A percentile compares a stretch with the other conserved stretches of the same genome.
phyloP scores from a whole-genome alignment of 2,329 filamentous ascomycete species.

The Fusarium nisikadoi region DNA sequence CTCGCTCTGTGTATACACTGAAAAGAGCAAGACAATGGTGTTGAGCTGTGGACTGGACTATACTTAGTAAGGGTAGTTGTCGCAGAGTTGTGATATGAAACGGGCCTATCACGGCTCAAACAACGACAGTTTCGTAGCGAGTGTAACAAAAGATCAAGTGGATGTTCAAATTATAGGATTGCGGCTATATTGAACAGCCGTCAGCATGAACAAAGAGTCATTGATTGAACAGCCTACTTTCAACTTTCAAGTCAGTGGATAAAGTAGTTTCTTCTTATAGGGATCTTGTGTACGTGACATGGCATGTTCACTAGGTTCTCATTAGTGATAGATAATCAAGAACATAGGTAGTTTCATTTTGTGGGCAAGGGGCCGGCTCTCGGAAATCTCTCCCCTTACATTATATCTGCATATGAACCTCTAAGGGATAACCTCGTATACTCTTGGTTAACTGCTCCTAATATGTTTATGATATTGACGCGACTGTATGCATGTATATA shows the following conservation, averaged over 20 bases:
- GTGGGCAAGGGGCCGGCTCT: not conserved
- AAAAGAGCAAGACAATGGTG: not conserved
- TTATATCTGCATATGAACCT: not conserved
- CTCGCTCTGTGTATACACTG: not conserved
- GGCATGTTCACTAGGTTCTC: not conserved
- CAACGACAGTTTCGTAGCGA: constrained; percentile 1
- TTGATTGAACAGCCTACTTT: not conserved
- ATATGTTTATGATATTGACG: not conserved
- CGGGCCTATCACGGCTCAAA: constrained; percentile 1
- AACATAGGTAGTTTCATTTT: not conserved
- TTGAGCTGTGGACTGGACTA: not conserved
- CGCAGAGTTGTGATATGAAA: not conserved
- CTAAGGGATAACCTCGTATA: not conserved
- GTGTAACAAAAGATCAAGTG: not conserved
- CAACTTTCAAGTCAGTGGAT: not conserved
- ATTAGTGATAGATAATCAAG: too few relatives aligned
- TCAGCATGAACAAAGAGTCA: not conserved
- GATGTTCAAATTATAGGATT: not conserved
- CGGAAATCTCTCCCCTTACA: too few relatives aligned
- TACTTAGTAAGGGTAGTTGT: not conserved
- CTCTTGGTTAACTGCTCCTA: not conserved
- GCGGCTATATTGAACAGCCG: not conserved
- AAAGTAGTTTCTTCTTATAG: not conserved
- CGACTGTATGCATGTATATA: not conserved
- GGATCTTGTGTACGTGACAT: not conserved